These are phyloP conservation scores for Vanderwaltozyma polyspora DNA, from an alignment of 805 yeast genomes.

Conservation along the genomic window DNA sequence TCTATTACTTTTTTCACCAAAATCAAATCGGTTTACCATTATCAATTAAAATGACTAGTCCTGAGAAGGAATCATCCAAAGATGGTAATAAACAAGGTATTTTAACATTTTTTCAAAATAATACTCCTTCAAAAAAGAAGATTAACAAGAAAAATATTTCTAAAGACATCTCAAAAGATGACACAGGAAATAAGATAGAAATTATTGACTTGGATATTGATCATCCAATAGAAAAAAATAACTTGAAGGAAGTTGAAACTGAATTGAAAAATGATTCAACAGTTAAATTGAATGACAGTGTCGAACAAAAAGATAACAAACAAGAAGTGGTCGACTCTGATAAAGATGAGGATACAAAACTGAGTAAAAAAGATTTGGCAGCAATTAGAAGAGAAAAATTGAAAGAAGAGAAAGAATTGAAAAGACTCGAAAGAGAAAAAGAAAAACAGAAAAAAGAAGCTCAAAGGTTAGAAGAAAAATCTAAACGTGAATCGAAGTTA, in stretches of 20 bases:
- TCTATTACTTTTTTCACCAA: too few relatives aligned
- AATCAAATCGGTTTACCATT: too few relatives aligned
- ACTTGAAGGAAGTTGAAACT: background rate
- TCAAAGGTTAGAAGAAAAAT: constrained; percentile 18
- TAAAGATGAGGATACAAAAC: background rate
- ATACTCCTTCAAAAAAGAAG: background rate
- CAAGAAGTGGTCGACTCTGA: too few relatives aligned
- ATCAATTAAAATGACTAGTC: too few relatives aligned
- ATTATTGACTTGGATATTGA: too few relatives aligned
- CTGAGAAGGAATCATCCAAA: background rate
- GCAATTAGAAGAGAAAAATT: constrained; percentile 9
- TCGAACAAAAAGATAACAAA: too few relatives aligned
- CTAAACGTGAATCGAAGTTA: constrained; percentile 28
- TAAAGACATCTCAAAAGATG: background rate
- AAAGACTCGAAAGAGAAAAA: constrained; percentile 8
- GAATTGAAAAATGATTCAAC: background rate
- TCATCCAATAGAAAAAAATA: constrained; percentile 2
- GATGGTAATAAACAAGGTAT: constrained; percentile 12
- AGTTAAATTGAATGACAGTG: too few relatives aligned
- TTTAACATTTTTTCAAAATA: constrained; percentile 17
- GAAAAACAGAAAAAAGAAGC: constrained; percentile 12
- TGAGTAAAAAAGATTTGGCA: constrained; percentile 5
- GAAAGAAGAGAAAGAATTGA: constrained; percentile 8
- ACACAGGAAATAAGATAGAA: too few relatives aligned
- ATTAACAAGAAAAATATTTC: background rate